Evolutionary conservation across 2,329 filamentous ascomycete genomes (phyloP).

Genomic region (Penicillium sp.): DNA sequence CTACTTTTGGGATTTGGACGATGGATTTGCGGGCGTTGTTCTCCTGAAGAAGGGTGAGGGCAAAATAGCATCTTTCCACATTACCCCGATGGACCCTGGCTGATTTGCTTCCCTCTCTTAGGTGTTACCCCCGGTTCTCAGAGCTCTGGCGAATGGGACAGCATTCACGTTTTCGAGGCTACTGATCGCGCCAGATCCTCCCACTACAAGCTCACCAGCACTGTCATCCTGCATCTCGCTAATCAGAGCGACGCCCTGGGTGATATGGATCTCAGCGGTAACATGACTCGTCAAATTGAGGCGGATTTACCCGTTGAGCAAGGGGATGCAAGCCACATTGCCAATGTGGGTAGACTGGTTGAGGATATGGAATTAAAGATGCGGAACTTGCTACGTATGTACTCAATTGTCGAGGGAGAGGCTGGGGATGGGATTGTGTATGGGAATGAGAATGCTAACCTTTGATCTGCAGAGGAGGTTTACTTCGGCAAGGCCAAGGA

Average conservation of each 20-base stretch:
- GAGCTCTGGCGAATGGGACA: constrained; percentile 90
- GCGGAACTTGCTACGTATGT: constrained; percentile 80
- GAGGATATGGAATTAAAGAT: constrained; percentile 99
- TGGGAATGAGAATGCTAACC: constrained; percentile 20
- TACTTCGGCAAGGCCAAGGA: constrained; percentile 99
- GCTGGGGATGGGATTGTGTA: no score
- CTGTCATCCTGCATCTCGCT: constrained; percentile 88
- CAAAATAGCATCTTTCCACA: constrained; percentile 22
- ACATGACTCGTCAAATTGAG: constrained; percentile 97
- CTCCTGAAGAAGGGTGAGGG: constrained; percentile 85
- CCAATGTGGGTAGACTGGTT: constrained; percentile 89
- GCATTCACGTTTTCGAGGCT: constrained; percentile 97
- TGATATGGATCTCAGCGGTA: constrained; percentile 89
- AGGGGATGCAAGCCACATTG: constrained; percentile 84
- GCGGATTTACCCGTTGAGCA: constrained; percentile 86
- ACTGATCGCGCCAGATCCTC: constrained; percentile 88
- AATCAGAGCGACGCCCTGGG: constrained; percentile 71
- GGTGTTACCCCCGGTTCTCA: constrained; percentile 70
- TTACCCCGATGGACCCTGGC: neutral
- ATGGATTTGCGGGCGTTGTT: constrained; percentile 95
- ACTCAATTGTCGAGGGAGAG: neutral
- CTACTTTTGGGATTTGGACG: constrained; percentile 97
- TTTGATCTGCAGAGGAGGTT: constrained; percentile 70
- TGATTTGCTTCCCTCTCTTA: constrained; percentile 18
- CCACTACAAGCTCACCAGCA: constrained; percentile 97